Evolutionary conservation across 345 rosid genomes (phyloP).

Genomic region (Moricandia moricandioides): DNA sequence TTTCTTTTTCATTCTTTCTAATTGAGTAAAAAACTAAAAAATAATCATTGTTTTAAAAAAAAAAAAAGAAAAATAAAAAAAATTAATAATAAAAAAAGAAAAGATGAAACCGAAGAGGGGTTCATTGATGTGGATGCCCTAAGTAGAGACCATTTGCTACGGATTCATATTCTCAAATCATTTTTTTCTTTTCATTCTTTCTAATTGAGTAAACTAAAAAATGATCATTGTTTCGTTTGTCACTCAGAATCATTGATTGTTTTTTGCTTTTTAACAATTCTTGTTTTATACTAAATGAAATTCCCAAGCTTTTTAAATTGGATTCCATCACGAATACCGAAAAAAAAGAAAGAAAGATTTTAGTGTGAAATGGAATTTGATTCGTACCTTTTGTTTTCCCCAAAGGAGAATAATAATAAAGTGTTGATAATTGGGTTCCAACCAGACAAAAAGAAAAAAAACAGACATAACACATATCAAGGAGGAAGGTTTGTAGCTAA

Average conservation of each 20-base stretch:
- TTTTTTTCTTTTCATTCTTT: background rate
- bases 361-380: constrained; percentile 24
- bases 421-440: constrained; percentile 25
- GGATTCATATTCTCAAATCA: background rate
- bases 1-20: background rate
- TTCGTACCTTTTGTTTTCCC: constrained; percentile 31
- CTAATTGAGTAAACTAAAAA: background rate
- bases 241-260: background rate
- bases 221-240: background rate
- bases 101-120: too few species aligned
- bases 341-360: background rate
- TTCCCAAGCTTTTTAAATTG: background rate
- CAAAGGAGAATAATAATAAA: background rate
- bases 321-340: constrained; percentile 9
- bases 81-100: too few species aligned
- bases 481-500: constrained; percentile 7
- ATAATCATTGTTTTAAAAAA: too few species aligned
- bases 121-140: too few species aligned
- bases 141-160: background rate
- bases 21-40: constrained; percentile 6
- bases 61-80: too few species aligned
- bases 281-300: background rate
- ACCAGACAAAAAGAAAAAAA: constrained; percentile 23
- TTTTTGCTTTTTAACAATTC: background rate
- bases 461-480: constrained; percentile 31